These are phyloP conservation scores for Epichloe hybrida DNA, from an alignment of 2,329 filamentous ascomycete species.

Conservation along the genomic window DNA sequence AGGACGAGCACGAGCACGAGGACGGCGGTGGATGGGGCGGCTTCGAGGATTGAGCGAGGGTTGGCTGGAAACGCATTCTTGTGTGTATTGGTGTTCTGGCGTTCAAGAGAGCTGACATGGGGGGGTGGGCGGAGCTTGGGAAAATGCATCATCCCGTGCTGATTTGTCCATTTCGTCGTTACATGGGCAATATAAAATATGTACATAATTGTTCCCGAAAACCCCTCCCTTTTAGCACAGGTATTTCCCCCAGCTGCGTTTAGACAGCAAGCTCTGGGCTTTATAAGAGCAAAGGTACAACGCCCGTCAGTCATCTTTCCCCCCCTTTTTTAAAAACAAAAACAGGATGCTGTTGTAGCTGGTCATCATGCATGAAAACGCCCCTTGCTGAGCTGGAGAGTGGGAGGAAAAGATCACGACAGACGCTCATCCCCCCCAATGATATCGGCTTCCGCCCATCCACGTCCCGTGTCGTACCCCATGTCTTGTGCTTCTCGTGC, in stretches of 20 bases:
- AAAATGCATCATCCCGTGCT: not conserved
- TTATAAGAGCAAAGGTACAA: no score
- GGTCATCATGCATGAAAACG: not conserved
- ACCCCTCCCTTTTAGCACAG: not conserved
- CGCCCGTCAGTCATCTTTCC: no score
- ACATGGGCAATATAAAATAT: not conserved
- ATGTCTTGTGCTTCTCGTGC: conserved; percentile 25
- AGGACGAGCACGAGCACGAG: conserved; percentile 13
- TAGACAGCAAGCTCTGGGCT: no score
- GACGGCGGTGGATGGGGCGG: conserved; percentile 49
- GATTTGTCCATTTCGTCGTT: not conserved
- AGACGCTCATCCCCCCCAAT: conserved; percentile 16
- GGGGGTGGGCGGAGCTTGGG: not conserved
- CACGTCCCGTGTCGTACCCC: conserved; percentile 18
- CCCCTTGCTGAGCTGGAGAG: not conserved
- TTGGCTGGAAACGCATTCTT: conserved; percentile 9
- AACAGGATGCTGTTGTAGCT: no score
- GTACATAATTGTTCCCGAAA: not conserved
- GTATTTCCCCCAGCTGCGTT: no score
- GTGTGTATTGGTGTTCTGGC: not conserved
- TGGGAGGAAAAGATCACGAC: not conserved
- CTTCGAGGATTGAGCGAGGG: conserved; percentile 56
- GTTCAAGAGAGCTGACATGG: not conserved
- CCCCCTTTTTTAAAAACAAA: no score
- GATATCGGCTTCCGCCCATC: conserved; percentile 14